Evolutionary conservation across 331 rosid species (phyloP).

Genomic region (Dryas integrifolia): DNA sequence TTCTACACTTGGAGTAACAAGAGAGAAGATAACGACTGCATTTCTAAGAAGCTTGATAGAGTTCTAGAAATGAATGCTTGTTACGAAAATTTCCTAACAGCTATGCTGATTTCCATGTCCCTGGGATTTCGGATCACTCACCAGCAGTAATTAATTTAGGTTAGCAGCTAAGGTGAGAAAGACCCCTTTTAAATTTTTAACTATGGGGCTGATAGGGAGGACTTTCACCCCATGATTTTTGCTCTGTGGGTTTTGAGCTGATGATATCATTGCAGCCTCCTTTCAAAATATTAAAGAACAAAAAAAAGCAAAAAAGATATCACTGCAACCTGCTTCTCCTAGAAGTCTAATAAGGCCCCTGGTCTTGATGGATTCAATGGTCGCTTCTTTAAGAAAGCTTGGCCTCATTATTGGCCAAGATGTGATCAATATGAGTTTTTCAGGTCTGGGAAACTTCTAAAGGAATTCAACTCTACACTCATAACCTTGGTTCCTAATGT

Average conservation of each 20-base stretch:
- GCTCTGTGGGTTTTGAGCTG: background rate
- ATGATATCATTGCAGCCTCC: background rate
- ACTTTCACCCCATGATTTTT: background rate
- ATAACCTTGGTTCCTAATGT: background rate
- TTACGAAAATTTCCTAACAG: background rate
- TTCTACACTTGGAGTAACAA: background rate
- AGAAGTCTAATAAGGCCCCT: background rate
- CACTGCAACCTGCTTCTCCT: background rate
- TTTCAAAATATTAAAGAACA: background rate
- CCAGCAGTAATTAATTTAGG: background rate
- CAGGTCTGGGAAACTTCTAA: background rate
- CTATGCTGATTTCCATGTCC: background rate
- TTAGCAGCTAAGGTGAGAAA: background rate
- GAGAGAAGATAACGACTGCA: background rate
- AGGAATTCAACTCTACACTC: background rate
- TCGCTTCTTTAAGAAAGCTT: background rate
- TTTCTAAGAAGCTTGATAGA: background rate
- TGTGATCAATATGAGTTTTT: background rate
- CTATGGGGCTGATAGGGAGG: background rate
- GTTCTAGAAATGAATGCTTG: background rate
- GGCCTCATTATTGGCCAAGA: background rate
- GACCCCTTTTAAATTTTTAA: background rate
- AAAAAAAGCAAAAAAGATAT: no score
- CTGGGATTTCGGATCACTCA: background rate
- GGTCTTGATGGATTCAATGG: background rate